Conservation (phyloP, 1,284 basidiomycete genomes). For the Ceratobasidium sp. region DNA sequence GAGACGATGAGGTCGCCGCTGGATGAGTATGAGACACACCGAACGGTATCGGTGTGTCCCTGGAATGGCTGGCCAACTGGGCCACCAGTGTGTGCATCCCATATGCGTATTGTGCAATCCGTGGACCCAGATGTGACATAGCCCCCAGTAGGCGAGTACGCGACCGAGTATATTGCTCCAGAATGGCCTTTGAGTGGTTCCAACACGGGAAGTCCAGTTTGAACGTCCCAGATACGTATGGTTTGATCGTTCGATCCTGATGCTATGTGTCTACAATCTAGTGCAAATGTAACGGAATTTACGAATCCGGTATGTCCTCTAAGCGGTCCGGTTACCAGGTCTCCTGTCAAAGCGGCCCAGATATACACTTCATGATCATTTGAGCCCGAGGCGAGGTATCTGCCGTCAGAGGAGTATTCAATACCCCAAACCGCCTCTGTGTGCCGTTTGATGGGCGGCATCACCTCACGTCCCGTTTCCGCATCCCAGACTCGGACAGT, state of each 20-base stretch:
- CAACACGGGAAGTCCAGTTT: neutral
- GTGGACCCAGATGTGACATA: slow-evolving; percentile 8
- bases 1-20: slow-evolving; percentile 28
- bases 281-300: neutral
- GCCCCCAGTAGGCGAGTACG: neutral
- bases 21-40: slow-evolving; percentile 7
- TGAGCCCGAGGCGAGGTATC: too few relatives aligned
- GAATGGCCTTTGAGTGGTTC: neutral
- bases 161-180: neutral
- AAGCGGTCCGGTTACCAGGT: neutral
- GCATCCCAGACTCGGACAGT: neutral
- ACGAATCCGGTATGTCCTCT: neutral
- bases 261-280: neutral
- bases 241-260: neutral
- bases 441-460: too few relatives aligned
- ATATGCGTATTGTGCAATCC: slow-evolving; percentile 14
- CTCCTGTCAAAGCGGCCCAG: neutral
- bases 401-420: too few relatives aligned
- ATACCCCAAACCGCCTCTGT: too few relatives aligned
- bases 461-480: too few relatives aligned
- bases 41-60: slow-evolving; percentile 23
- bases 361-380: neutral
- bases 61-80: neutral
- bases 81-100: neutral
- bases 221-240: slow-evolving; percentile 1